These are phyloP conservation scores for Alternaria gaisen DNA, from an alignment of 2,329 filamentous ascomycete genomes.

Conservation along the genomic window DNA sequence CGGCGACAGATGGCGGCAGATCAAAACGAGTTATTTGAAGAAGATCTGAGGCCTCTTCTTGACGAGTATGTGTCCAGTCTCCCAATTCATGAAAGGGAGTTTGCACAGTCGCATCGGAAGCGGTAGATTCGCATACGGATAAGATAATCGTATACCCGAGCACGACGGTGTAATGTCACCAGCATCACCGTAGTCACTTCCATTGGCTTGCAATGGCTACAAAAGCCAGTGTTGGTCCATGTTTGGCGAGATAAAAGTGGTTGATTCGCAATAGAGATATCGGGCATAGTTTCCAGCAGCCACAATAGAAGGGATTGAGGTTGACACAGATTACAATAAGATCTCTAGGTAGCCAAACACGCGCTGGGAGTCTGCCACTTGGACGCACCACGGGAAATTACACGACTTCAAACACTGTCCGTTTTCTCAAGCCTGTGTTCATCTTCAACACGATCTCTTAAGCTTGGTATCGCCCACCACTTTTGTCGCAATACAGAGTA, in stretches of 20 bases:
- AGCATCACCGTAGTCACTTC: neutral
- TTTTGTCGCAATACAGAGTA: neutral
- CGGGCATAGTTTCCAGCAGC: neutral
- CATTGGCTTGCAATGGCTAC: neutral
- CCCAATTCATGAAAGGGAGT: slow-evolving; percentile 11
- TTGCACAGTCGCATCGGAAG: slow-evolving; percentile 10
- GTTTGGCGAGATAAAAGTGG: no score
- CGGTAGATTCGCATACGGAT: neutral
- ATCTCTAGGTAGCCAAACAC: neutral
- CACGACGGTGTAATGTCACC: neutral
- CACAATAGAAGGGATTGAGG: neutral
- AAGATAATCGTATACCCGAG: neutral
- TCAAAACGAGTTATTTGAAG: slow-evolving; percentile 12
- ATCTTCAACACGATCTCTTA: neutral
- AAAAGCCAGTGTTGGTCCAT: neutral
- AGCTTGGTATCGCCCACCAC: neutral
- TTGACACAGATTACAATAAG: neutral
- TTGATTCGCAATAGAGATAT: neutral
- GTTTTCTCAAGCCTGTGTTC: neutral
- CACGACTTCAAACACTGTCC: neutral
- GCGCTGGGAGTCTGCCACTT: neutral
- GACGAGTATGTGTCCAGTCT: slow-evolving; percentile 14
- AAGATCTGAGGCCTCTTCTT: slow-evolving; percentile 8
- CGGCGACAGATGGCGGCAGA: slow-evolving; percentile 14
- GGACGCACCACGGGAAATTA: neutral